Base-by-base conservation (phyloP, 805 yeast genomes). In the Deakozyma indianensis region DNA sequence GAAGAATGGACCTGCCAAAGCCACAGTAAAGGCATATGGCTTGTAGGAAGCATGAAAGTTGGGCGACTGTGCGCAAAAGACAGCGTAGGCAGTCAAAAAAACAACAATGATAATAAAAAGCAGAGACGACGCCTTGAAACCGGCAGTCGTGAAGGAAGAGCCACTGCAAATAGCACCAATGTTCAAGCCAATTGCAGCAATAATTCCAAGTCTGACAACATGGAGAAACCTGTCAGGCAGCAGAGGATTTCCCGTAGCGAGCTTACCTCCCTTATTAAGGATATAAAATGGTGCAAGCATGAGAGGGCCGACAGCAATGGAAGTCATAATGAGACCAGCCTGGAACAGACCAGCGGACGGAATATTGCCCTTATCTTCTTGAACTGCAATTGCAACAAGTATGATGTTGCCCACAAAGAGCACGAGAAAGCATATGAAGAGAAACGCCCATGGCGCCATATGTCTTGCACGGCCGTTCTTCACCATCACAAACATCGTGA, bases 271-370 rank as follows among this genome's bases (percentile, higher is more conserved):
- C 16, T 20, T 41, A 38, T 23, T 28, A 23, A 50, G 35, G 24
- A 50, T 48, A 3, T 43, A 46, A 23, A 50, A 29, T 4, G 47
- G 47, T 1, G 51, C 47, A 21, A 27, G 28, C 41, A 43, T 44
- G 4, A 50, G 43, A 1, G 52, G 52, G 21, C 49, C 50, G 3
- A 46, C 40, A 3, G 50, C 35, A 23, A 50, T 48, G 14, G 47
- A 40, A 9, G 35, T 23, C 42, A 48, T 21, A 3, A 50, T 40
- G 22, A 44, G 35, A 9, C 49, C 50, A 21, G 43, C 44, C 3
- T 38, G 41, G 18, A 48, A 23, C 11, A 43, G 22, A 23, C 41
- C 45, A 4, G 16, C 14, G 16, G 38, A 22, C 4, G 51, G 51
- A 16, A 41, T 22, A 22, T 28, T 16, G 38, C 18, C 38, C 18